Conservation (phyloP, 2,329 filamentous ascomycete species). For the Colletotrichum gloeosporioides region DNA sequence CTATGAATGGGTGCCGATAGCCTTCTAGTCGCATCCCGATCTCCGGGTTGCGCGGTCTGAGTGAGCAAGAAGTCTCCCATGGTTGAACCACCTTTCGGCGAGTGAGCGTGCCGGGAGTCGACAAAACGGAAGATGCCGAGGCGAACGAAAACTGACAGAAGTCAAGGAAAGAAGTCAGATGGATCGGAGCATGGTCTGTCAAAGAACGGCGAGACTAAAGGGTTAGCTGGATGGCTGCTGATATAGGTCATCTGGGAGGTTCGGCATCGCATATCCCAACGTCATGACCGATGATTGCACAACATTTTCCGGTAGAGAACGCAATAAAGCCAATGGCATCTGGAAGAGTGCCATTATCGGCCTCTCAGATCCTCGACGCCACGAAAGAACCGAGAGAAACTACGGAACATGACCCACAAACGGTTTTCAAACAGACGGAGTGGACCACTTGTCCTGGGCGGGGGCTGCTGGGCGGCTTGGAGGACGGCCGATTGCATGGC, state of each 20-base stretch:
- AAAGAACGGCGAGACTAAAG: background rate
- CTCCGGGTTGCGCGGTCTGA: background rate
- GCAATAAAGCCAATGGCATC: background rate
- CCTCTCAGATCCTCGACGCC: background rate
- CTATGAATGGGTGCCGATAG: constrained; percentile 9
- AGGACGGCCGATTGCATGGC: background rate
- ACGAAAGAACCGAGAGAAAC: background rate
- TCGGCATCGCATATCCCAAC: background rate
- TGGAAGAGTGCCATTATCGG: background rate
- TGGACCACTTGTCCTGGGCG: background rate
- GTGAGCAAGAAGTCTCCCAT: constrained; percentile 6
- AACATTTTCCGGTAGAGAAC: background rate
- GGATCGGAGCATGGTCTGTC: background rate
- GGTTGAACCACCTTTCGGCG: background rate
- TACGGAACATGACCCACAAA: background rate
- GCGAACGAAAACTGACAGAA: background rate
- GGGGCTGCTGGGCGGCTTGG: background rate
- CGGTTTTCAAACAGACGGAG: background rate
- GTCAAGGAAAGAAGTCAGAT: background rate
- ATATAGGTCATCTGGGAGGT: background rate
- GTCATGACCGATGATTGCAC: background rate
- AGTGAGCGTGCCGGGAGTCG: background rate
- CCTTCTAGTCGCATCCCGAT: background rate
- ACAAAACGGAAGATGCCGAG: background rate
- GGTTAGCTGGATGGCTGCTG: background rate